Base-by-base conservation (phyloP, 176 grass and related monocot genomes). In the Cenchrus americanus region DNA sequence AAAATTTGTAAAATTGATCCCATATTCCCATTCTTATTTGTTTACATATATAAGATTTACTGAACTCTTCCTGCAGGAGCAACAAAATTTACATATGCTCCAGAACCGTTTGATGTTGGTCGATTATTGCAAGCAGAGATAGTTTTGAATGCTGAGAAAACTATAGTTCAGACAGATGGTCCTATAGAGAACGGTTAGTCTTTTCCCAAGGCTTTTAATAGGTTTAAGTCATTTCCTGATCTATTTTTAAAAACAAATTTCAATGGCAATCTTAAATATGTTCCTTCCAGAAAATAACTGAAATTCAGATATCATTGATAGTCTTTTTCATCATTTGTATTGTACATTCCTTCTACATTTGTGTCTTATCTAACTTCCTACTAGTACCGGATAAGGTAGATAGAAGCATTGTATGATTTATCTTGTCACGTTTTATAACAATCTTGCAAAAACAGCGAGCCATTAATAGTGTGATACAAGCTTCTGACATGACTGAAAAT, bases 51-150 rank as follows among this genome's bases (percentile, higher is more conserved):
- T 65, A 19, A 50, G 9, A 65, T 83, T 7, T 64, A 76, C 8
- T 70, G 48, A 43, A 71, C 41, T 85, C 41, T 74, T 83, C 51
- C 48, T 88, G 74, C 89, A 98, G 96, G 96, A 74, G 96, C 96
- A 82, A 93, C 86, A 52, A 95, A 86, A 87, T 49, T 71, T 82
- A 88, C 76, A 17, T 98, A 98, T 88, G 96, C 96, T 88, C 96
- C 96, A 60, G 96, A 98, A 75, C 96, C 96, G 48, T 83, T 88
- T 88, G 96, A 98, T 93, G 92, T 95, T 80, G 96, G 91, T 10
- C 83, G 88, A 86, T 26, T 95, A 50, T 82, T 98, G 86, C 91
- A 98, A 81, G 92, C 91, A 64, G 92, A 98, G 67, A 90, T 98
- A 80, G 27, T 80, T 77, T 74, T 88, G 70, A 87, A 89, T 62